phyloP scores from a whole-genome alignment of 2,329 filamentous ascomycete genomes.

The Aspergillus niger region DNA sequence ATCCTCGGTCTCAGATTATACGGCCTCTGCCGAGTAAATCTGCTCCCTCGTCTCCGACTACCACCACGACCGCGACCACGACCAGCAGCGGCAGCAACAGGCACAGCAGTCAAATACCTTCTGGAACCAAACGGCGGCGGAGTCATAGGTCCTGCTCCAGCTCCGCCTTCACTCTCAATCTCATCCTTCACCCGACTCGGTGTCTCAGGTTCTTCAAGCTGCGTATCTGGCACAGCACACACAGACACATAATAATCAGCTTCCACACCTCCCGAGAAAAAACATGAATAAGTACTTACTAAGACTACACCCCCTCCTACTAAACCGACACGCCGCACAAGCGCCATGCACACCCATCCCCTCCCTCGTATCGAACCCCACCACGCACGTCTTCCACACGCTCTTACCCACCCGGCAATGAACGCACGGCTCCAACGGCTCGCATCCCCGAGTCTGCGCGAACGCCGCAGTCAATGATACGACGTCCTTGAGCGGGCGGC shows the following conservation, averaged over 20 bases:
- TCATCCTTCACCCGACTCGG: too few species aligned
- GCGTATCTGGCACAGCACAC: background rate
- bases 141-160: too few species aligned
- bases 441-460: constrained; percentile 5
- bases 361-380: background rate
- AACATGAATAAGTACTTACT: background rate
- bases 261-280: background rate
- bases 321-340: constrained; percentile 13
- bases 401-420: background rate
- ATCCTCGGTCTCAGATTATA: background rate
- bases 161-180: too few species aligned
- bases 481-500: background rate
- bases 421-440: background rate
- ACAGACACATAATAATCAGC: too few species aligned
- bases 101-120: too few species aligned
- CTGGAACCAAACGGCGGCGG: too few species aligned
- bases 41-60: too few species aligned
- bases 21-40: too few species aligned
- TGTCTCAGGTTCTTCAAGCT: too few species aligned
- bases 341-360: background rate
- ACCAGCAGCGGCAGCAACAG: too few species aligned
- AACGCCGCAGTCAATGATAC: constrained; percentile 5
- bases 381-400: constrained; percentile 7
- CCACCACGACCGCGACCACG: too few species aligned
- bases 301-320: background rate